Base-by-base conservation (phyloP, 345 rosid species). In the Noccaea bulbosa region DNA sequence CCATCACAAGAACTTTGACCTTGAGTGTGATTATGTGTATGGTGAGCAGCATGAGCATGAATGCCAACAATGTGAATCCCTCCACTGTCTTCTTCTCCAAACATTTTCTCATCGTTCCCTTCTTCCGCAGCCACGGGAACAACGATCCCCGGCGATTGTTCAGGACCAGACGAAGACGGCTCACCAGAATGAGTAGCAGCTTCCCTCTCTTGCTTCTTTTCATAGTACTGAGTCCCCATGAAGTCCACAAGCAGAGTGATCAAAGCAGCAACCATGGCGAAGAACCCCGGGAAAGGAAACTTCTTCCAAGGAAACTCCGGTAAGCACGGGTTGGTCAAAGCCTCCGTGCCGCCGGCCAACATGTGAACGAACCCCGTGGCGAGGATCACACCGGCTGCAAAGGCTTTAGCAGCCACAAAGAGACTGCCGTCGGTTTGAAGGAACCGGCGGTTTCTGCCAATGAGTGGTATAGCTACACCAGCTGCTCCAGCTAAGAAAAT, bases 291-390 rank as follows among this genome's bases (percentile, higher is more conserved):
- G 40, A 93, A 93, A 8, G 98, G 98, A 61, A 93, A 93, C 82
- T 85, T 89, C 3, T 84, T 77, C 98, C 98, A 91, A 0, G 92
- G 93, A 17, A 34, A 78, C 2, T 82, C 70, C 11, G 96, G 89
- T 44, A 91, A 74, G 69, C 97, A 93, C 0, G 94, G 85, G 62
- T 88, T 82, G 0, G 69, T 55, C 9, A 93, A 79, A 0, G 96
- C 94, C 5, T 71, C 71, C 0, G 87, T 45, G 10, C 96, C 98
- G 7, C 77, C 91, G 0, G 88, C 55, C 4, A 93, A 68, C 96
- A 91, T 93, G 62, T 93, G 98, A 62, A 93, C 98, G 57, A 93
- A 93, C 1, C 96, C 98, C 0, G 98, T 93, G 10, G 98, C 97
- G 0, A 93, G 80, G 47, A 93, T 93, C 17, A 93, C 97, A 9